Evolutionary conservation across 1,284 basidiomycete genomes (phyloP).

Genomic region (Irpex sp.): DNA sequence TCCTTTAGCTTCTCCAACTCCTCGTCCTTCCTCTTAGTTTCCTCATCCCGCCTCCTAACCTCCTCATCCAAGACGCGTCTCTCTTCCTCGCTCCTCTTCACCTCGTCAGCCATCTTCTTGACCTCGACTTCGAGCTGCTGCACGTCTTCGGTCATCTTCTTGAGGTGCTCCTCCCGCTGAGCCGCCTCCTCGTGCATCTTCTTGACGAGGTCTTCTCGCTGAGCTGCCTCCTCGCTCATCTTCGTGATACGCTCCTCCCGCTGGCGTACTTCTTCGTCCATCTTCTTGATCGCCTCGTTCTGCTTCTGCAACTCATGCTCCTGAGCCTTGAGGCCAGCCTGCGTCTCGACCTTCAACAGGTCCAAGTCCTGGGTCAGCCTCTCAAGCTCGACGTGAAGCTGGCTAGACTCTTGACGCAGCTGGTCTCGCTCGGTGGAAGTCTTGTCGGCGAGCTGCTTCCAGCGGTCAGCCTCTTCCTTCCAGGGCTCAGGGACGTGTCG

Average conservation of each 20-base stretch:
- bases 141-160: neutral
- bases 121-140: neutral
- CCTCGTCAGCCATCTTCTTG: neutral
- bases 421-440: conserved; percentile 12
- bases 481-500: conserved; percentile 8
- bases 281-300: neutral
- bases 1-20: neutral
- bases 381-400: conserved; percentile 13
- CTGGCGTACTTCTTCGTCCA: conserved; percentile 5
- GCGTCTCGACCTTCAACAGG: conserved; percentile 10
- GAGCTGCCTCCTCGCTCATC: conserved; percentile 3
- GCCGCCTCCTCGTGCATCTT: conserved; percentile 3
- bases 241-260: conserved; percentile 1
- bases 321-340: conserved; percentile 7
- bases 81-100: neutral
- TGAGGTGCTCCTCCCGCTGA: neutral
- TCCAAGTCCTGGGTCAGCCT: conserved; percentile 11
- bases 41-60: neutral
- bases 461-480: conserved; percentile 15
- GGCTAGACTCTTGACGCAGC: conserved; percentile 8
- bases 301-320: conserved; percentile 8
- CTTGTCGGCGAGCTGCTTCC: conserved; percentile 13
- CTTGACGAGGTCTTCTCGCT: neutral
- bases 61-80: neutral
- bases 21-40: conserved; percentile 3